Evolutionary conservation across 768 basidiomycete genomes (phyloP).

Genomic region (Tulasnella sp.): DNA sequence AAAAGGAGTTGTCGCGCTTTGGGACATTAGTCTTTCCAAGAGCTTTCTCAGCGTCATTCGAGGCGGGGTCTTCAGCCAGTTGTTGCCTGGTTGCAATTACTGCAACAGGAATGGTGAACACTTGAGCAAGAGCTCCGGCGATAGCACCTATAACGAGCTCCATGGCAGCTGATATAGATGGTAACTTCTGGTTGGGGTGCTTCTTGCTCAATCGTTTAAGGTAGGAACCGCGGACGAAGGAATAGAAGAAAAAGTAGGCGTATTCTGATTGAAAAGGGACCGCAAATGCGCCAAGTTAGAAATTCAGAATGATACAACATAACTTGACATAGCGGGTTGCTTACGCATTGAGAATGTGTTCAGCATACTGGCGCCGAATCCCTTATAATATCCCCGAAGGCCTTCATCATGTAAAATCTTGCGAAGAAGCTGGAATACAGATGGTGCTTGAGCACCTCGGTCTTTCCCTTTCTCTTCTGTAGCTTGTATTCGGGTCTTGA

Average conservation of each 20-base stretch:
- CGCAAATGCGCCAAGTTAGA: not conserved
- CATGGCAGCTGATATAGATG: constrained; percentile 59
- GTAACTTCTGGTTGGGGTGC: constrained; percentile 46
- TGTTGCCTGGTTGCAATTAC: constrained; percentile 98
- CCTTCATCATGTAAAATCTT: constrained; percentile 77
- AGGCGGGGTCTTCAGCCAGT: constrained; percentile 45
- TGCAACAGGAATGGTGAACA: constrained; percentile 96
- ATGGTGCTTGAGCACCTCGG: constrained; percentile 36
- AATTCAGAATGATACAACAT: constrained; percentile 1
- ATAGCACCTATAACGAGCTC: constrained; percentile 85
- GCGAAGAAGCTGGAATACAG: constrained; percentile 57
- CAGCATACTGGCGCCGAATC: constrained; percentile 94
- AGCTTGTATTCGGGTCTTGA: constrained; percentile 93
- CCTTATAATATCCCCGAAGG: constrained; percentile 72
- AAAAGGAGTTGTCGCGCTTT: constrained; percentile 57
- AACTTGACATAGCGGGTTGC: constrained; percentile 32
- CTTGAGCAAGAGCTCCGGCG: constrained; percentile 90
- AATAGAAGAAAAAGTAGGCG: constrained; percentile 99
- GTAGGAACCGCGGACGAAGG: constrained; percentile 77
- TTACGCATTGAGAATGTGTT: constrained; percentile 96
- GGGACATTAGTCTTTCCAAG: not conserved
- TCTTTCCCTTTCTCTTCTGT: constrained; percentile 43
- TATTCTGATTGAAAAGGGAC: constrained; percentile 56
- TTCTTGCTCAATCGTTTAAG: constrained; percentile 58
- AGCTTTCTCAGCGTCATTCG: constrained; percentile 20